Evolutionary conservation across 305 asterid species (phyloP).

Genomic region (Ilex paraguariensis): DNA sequence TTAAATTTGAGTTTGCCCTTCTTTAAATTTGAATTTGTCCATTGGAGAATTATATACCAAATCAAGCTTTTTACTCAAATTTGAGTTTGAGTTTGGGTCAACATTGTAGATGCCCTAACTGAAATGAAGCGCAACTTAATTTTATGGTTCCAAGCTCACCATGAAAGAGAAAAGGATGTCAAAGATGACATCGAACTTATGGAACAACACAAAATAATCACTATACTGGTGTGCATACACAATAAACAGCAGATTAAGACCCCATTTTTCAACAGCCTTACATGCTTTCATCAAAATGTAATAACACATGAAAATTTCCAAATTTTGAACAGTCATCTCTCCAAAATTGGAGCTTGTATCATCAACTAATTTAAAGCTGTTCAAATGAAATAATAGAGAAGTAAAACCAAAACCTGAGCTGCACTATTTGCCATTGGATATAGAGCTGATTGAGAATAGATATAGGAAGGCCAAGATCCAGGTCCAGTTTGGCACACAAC

Average conservation of each 20-base stretch:
- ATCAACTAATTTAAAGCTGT: background rate
- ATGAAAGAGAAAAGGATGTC: background rate
- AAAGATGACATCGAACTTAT: background rate
- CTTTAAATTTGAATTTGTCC: too few species aligned
- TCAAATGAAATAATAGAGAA: slow-evolving; percentile 8
- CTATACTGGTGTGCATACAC: background rate
- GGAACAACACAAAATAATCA: slow-evolving; percentile 9
- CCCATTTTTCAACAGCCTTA: too few species aligned
- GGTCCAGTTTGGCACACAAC: slow-evolving; percentile 99
- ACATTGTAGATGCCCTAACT: too few species aligned
- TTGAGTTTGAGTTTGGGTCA: too few species aligned
- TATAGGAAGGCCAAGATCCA: slow-evolving; percentile 89
- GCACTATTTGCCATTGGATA: slow-evolving; percentile 98
- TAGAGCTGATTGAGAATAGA: slow-evolving; percentile 86
- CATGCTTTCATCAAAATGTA: background rate
- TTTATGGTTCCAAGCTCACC: slow-evolving; percentile 8
- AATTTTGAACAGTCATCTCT: background rate
- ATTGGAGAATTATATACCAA: too few species aligned
- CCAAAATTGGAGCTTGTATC: slow-evolving; percentile 9
- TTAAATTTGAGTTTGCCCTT: too few species aligned
- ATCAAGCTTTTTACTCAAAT: too few species aligned
- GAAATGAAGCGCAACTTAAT: slow-evolving; percentile 1
- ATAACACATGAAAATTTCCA: background rate
- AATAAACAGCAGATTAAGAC: too few species aligned
- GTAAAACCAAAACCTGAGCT: slow-evolving; percentile 69